These are phyloP conservation scores for Speleostelium caveatum DNA, from an alignment of 78 protist genomes.

Conservation along the genomic window DNA sequence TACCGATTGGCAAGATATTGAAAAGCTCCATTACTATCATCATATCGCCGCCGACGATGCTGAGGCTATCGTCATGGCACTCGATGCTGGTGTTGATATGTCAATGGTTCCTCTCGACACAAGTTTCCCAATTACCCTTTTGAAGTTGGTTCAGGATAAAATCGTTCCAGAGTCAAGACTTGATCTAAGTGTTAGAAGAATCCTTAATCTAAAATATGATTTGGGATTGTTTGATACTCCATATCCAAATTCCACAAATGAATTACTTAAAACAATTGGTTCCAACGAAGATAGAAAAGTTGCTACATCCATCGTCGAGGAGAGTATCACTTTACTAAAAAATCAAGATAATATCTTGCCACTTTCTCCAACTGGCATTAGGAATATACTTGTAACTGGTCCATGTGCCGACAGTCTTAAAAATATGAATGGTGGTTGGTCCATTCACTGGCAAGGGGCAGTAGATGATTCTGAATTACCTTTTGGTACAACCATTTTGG, in stretches of 20 bases:
- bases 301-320: slow-evolving; percentile 56
- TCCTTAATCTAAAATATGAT: slow-evolving; percentile 69
- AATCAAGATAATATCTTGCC: slow-evolving; percentile 60
- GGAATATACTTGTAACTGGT: slow-evolving; percentile 58
- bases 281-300: slow-evolving; percentile 32
- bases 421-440: slow-evolving; percentile 84
- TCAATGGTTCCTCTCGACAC: slow-evolving; percentile 82
- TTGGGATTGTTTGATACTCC: slow-evolving; percentile 76
- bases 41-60: slow-evolving; percentile 29
- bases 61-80: slow-evolving; percentile 68
- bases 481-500: slow-evolving; percentile 53
- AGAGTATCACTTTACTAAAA: slow-evolving; percentile 50
- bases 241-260: slow-evolving; percentile 46
- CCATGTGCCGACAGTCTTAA: slow-evolving; percentile 47
- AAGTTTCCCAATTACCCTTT: slow-evolving; percentile 51
- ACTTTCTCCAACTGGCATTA: not conserved
- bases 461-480: slow-evolving; percentile 31
- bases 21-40: slow-evolving; percentile 68
- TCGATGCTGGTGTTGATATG: slow-evolving; percentile 86
- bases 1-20: slow-evolving; percentile 85
- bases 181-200: slow-evolving; percentile 52
- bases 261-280: slow-evolving; percentile 57
- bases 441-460: slow-evolving; percentile 84
- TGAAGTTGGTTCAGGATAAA: slow-evolving; percentile 51
- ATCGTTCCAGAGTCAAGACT: slow-evolving; percentile 64